Percentiles rank a stretch among this genome's conserved stretches.
These are phyloP conservation scores for Periconia macrospinosa DNA, from an alignment of 2,329 filamentous ascomycete species.

Conservation along the genomic window DNA sequence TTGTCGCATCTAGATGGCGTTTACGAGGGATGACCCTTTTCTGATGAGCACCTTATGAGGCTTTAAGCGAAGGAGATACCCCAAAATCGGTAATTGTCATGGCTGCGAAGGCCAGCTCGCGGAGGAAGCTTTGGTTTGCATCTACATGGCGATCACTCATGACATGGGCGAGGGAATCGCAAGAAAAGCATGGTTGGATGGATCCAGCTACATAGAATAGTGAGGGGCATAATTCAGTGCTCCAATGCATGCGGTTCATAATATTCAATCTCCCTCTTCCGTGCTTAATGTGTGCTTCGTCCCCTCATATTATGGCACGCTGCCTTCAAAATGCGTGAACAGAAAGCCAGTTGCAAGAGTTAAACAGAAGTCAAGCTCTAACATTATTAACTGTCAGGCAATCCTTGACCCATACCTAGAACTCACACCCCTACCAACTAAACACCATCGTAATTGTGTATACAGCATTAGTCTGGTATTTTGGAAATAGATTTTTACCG, in stretches of 20 bases:
- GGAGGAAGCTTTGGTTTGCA: constrained; percentile 36
- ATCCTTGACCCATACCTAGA: no score
- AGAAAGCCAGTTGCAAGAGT: no score
- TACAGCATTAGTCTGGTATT: not conserved
- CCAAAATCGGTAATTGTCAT: constrained; percentile 26
- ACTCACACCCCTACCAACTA: no score
- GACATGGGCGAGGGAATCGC: constrained; percentile 42
- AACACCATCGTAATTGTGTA: constrained; percentile 18
- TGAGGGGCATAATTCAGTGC: constrained; percentile 20
- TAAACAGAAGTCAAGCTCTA: no score
- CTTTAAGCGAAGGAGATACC: constrained; percentile 40
- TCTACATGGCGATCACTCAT: constrained; percentile 27
- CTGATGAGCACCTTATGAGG: constrained; percentile 28
- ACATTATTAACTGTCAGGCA: not conserved
- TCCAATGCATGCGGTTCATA: constrained; percentile 29
- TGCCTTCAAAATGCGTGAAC: no score
- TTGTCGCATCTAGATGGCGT: constrained; percentile 45
- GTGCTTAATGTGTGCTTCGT: not conserved
- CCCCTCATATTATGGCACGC: no score
- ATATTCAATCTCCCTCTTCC: not conserved
- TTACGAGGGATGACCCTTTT: constrained; percentile 36
- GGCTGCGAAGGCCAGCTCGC: constrained; percentile 25
- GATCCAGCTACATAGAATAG: constrained; percentile 37
- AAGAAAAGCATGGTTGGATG: constrained; percentile 40
- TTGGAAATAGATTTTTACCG: no score